Conservation (phyloP, 2,329 filamentous ascomycete genomes). For the Hypoxylon sp. region DNA sequence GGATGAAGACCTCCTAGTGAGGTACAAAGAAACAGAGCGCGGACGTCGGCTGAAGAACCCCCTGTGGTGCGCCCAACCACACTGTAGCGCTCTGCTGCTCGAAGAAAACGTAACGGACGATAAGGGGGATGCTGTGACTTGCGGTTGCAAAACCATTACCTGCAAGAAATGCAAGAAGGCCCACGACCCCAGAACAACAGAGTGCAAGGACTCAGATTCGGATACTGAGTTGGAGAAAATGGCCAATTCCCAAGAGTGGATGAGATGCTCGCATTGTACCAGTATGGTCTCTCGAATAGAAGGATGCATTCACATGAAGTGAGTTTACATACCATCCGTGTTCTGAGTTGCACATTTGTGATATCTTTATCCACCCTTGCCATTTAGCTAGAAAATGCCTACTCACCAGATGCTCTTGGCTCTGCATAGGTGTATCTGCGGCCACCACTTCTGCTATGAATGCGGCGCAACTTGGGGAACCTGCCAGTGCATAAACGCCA, state of each 20-base stretch:
- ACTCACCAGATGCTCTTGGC: not conserved
- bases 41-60: not conserved
- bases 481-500: not conserved
- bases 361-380: not conserved
- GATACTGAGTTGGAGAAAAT: slow-evolving; percentile 3
- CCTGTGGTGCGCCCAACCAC: slow-evolving; percentile 26
- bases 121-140: slow-evolving; percentile 4
- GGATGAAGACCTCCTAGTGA: not conserved
- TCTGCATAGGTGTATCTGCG: slow-evolving; percentile 21
- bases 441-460: slow-evolving; percentile 20
- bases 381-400: not conserved
- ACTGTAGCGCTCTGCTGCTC: slow-evolving; percentile 23
- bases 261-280: slow-evolving; percentile 22
- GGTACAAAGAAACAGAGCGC: not conserved
- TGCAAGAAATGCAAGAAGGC: slow-evolving; percentile 27
- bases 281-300: slow-evolving; percentile 1
- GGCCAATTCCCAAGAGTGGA: not conserved
- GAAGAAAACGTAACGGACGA: not conserved
- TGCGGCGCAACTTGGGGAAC: slow-evolving; percentile 13
- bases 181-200: slow-evolving; percentile 3
- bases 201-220: slow-evolving; percentile 1
- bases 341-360: not conserved
- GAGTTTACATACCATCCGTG: slow-evolving; percentile 11
- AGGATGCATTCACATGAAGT: slow-evolving; percentile 33
- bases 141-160: slow-evolving; percentile 20